Evolutionary conservation across 306 rosid genomes (phyloP).

Genomic region (Cyamopsis tetragonoloba): DNA sequence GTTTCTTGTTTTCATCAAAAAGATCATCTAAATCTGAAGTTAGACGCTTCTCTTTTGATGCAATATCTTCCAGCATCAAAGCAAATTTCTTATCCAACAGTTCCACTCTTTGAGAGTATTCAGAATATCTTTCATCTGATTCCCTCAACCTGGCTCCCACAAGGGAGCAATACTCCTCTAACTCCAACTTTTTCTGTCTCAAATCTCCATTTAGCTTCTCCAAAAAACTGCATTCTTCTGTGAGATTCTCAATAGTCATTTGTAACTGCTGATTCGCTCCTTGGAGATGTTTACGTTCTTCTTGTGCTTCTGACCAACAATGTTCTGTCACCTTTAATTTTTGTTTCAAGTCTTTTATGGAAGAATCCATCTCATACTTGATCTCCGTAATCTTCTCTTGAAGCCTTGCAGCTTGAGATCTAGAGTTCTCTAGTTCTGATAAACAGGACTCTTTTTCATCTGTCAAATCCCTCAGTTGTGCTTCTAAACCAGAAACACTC

Average conservation of each 20-base stretch:
- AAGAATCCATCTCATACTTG: conserved; percentile 38
- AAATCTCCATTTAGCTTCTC: conserved; percentile 43
- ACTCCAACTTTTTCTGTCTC: conserved; percentile 38
- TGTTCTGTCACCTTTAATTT: conserved; percentile 9
- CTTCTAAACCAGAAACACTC: conserved; percentile 46
- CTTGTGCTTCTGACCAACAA: conserved; percentile 23
- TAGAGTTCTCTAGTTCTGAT: conserved; percentile 45
- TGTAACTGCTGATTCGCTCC: conserved; percentile 29
- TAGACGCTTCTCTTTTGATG: conserved; percentile 36
- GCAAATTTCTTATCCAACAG: conserved; percentile 39
- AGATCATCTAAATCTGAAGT: conserved; percentile 36
- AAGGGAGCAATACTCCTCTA: conserved; percentile 38
- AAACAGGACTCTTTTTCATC: conserved; percentile 36
- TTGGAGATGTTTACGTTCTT: conserved; percentile 34
- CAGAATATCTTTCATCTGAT: conserved; percentile 37
- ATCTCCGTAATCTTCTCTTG: conserved; percentile 39
- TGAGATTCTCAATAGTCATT: conserved; percentile 10
- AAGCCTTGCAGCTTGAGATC: conserved; percentile 35
- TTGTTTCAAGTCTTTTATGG: conserved; percentile 32
- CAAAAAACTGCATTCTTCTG: conserved; percentile 30
- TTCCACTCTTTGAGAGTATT: conserved; percentile 40
- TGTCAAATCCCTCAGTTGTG: conserved; percentile 40
- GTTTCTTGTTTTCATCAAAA: conserved; percentile 36
- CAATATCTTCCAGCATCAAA: conserved; percentile 37
- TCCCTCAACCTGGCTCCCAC: conserved; percentile 41